These are phyloP conservation scores for Moesziomyces parantarcticus DNA, from an alignment of 1,284 basidiomycete species.

Conservation along the genomic window DNA sequence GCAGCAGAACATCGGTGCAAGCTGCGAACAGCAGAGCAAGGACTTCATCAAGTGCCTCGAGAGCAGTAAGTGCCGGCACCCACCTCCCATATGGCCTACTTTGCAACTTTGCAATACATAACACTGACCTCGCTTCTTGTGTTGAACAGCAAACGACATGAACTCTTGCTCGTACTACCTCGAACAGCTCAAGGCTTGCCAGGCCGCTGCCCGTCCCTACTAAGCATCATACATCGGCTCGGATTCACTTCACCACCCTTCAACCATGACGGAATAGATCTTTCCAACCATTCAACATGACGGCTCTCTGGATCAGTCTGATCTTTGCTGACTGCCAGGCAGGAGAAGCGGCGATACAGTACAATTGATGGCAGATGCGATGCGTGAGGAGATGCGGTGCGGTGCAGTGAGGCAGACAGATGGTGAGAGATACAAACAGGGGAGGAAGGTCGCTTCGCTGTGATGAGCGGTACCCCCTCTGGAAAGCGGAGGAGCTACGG, in stretches of 20 bases:
- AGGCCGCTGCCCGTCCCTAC: constrained; percentile 64
- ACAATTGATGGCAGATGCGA: background rate
- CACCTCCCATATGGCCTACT: background rate
- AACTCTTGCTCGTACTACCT: constrained; percentile 73
- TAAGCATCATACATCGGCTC: constrained; percentile 23
- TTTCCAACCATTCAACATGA: background rate
- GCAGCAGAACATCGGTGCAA: constrained; percentile 63
- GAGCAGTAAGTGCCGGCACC: constrained; percentile 46
- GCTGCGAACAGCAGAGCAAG: constrained; percentile 73
- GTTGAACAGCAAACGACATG: constrained; percentile 70
- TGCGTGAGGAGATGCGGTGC: background rate
- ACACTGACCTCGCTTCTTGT: constrained; percentile 5
- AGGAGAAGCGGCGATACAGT: no score
- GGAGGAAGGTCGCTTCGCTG: background rate
- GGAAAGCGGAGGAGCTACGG: constrained; percentile 1
- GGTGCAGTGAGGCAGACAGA: background rate
- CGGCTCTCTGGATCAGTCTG: no score
- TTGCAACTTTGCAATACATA: background rate
- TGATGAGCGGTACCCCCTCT: no score
- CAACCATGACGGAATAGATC: background rate
- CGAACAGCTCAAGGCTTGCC: constrained; percentile 69
- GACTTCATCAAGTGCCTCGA: constrained; percentile 65
- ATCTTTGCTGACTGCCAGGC: no score
- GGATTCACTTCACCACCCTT: constrained; percentile 1
- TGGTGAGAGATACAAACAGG: background rate